Conservation (phyloP, 352 stramenopile species). For the Globisporangium emineosum region DNA sequence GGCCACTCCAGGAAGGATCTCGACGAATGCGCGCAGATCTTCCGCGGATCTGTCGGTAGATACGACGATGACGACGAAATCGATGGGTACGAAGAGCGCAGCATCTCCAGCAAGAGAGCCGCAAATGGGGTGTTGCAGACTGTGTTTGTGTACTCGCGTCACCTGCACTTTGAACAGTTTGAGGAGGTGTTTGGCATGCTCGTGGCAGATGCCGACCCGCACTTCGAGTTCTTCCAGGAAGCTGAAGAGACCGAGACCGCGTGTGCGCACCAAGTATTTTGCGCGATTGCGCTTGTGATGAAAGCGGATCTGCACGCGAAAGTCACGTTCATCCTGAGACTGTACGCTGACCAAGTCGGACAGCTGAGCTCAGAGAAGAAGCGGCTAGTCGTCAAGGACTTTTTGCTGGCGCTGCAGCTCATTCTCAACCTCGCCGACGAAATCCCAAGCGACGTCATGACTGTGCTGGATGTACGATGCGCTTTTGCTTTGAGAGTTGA, state of each 20-base stretch:
- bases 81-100: not conserved
- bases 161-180: conserved; percentile 49
- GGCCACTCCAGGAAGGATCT: conserved; percentile 38
- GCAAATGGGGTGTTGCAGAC: conserved; percentile 1
- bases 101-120: not conserved
- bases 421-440: conserved; percentile 37
- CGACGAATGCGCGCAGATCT: conserved; percentile 62
- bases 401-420: conserved; percentile 35
- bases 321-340: conserved; percentile 49
- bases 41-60: conserved; percentile 22
- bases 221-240: conserved; percentile 65
- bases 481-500: not conserved
- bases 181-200: conserved; percentile 79
- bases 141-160: conserved; percentile 32
- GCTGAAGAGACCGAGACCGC: conserved; percentile 23
- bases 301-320: conserved; percentile 52
- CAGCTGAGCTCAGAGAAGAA: conserved; percentile 40
- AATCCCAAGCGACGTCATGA: conserved; percentile 25
- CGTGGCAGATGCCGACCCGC: conserved; percentile 52
- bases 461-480: conserved; percentile 25
- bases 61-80: conserved; percentile 29
- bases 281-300: conserved; percentile 49
- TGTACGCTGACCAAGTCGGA: conserved; percentile 51
- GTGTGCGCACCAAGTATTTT: conserved; percentile 60
- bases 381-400: conserved; percentile 41